phyloP scores from a whole-genome alignment of 2,329 filamentous ascomycete species.

The Pseudocercospora pini-densiflorae region DNA sequence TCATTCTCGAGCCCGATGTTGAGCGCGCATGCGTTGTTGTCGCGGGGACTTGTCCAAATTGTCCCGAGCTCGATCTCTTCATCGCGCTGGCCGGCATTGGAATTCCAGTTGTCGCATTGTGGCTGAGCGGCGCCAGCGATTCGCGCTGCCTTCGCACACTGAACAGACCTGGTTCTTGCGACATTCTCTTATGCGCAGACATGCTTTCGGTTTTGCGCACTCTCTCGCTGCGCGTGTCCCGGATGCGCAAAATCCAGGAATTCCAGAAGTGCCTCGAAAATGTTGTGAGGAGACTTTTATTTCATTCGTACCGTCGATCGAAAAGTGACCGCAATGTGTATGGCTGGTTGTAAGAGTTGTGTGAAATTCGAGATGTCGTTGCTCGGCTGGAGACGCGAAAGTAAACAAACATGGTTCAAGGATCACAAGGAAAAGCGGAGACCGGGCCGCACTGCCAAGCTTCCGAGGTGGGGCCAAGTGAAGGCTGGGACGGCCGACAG shows the following conservation, averaged over 20 bases:
- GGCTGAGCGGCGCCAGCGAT: conserved; percentile 83
- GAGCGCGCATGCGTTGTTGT: conserved; percentile 78
- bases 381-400: neutral
- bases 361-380: conserved; percentile 1
- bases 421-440: neutral
- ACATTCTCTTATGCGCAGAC: conserved; percentile 61
- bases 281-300: no score
- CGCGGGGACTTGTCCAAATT: conserved; percentile 66
- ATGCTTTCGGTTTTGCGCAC: neutral
- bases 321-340: neutral
- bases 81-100: conserved; percentile 91
- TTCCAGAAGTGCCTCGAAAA: neutral
- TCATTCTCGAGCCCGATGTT: conserved; percentile 80
- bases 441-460: conserved; percentile 3
- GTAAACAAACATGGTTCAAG: conserved; percentile 6
- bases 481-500: neutral
- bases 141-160: conserved; percentile 91
- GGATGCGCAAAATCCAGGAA: neutral
- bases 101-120: conserved; percentile 71
- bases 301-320: neutral
- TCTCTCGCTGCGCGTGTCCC: neutral
- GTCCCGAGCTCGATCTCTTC: conserved; percentile 86
- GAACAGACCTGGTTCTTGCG: conserved; percentile 85
- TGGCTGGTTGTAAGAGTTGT: neutral
- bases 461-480: neutral